phyloP scores from a whole-genome alignment of 2,329 filamentous ascomycete genomes.

The Fusarium neocosmosporiellum region DNA sequence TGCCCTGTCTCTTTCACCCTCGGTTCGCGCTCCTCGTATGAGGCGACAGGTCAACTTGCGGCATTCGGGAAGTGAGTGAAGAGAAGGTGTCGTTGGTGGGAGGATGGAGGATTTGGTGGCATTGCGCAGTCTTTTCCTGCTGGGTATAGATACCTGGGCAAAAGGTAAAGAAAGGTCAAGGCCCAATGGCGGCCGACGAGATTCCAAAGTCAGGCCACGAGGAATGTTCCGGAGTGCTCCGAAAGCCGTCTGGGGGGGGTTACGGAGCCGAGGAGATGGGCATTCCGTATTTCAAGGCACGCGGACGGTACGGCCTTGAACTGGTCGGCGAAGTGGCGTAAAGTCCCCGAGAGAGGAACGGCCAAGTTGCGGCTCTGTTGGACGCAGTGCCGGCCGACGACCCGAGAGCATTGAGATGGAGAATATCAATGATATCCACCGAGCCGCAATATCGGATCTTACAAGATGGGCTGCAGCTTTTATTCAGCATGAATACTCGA shows the following conservation, averaged over 20 bases:
- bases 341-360: constrained; percentile 4
- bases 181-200: constrained; percentile 8
- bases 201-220: constrained; percentile 25
- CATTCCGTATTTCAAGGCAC: constrained; percentile 8
- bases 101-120: neutral
- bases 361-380: neutral
- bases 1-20: neutral
- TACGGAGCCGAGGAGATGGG: neutral
- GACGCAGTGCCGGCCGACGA: neutral
- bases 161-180: neutral
- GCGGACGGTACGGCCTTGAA: neutral
- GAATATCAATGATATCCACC: neutral
- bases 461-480: neutral
- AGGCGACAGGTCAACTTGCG: neutral
- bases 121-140: neutral
- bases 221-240: constrained; percentile 25
- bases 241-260: neutral
- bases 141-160: neutral
- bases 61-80: neutral
- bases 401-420: neutral
- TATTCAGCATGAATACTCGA: neutral
- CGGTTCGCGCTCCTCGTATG: neutral
- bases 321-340: neutral
- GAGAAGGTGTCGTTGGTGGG: neutral
- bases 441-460: neutral